A percentile compares a stretch with the other conserved stretches of the same genome.
phyloP scores from a whole-genome alignment of 768 basidiomycete species.

The Suillus placidus region DNA sequence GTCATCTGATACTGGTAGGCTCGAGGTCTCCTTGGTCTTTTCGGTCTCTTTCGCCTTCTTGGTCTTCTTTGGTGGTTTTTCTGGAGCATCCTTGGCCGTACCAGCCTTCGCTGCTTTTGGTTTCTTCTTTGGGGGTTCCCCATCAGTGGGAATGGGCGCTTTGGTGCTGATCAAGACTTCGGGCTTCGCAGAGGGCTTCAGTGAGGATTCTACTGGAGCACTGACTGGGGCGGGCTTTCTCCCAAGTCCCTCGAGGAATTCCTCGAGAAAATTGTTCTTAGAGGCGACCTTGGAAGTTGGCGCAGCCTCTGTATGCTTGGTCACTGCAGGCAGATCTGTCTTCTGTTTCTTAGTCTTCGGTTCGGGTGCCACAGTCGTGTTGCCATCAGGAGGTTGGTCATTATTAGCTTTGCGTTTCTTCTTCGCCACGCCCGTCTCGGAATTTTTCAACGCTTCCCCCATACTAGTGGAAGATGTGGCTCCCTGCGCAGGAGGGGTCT shows the following conservation, averaged over 20 bases:
- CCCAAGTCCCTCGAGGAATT: neutral
- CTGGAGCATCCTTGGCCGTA: constrained; percentile 2
- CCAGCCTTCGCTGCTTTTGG: neutral
- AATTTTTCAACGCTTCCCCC: neutral
- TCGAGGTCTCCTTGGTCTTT: neutral
- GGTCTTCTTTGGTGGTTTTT: constrained; percentile 12
- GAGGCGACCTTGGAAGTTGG: neutral
- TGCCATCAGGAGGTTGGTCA: neutral
- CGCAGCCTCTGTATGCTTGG: neutral
- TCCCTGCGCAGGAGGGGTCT: constrained; percentile 19
- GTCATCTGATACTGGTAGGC: neutral
- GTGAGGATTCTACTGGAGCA: neutral
- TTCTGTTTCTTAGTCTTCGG: constrained; percentile 16
- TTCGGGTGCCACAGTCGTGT: constrained; percentile 4
- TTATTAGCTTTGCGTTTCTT: constrained; percentile 30
- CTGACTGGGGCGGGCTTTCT: neutral
- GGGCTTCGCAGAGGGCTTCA: constrained; percentile 9
- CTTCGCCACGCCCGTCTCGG: constrained; percentile 3
- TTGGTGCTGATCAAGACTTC: neutral
- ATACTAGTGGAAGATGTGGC: neutral
- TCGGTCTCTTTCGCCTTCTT: constrained; percentile 10
- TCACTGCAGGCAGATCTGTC: neutral
- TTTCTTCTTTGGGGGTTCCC: constrained; percentile 16
- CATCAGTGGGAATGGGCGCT: neutral
- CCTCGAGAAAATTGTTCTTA: neutral